phyloP scores from a whole-genome alignment of 345 rosid species.

The Sapria himalayana region DNA sequence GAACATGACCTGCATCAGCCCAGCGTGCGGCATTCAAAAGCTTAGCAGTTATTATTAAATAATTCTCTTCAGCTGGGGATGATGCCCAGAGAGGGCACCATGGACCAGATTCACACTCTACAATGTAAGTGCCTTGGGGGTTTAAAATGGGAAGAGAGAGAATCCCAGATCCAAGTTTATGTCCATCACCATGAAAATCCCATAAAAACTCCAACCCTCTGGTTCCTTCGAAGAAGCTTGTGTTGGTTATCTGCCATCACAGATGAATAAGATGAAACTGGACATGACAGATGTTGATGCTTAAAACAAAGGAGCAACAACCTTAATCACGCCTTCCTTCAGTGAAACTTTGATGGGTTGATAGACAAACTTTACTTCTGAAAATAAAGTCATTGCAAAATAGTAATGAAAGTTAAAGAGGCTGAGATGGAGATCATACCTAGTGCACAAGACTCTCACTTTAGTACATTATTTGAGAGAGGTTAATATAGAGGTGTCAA shows the following conservation, averaged over 20 bases:
- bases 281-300: slow-evolving; percentile 1
- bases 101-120: slow-evolving; percentile 60
- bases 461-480: too few species aligned
- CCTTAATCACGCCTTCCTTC: slow-evolving; percentile 32
- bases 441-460: too few species aligned
- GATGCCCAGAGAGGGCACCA: slow-evolving; percentile 63
- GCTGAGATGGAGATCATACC: too few species aligned
- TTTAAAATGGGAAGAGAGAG: slow-evolving; percentile 40
- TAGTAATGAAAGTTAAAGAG: slow-evolving; percentile 8
- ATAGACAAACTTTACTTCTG: slow-evolving; percentile 82
- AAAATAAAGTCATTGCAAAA: too few species aligned
- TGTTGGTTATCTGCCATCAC: slow-evolving; percentile 47
- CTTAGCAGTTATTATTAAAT: slow-evolving; percentile 37
- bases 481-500: too few species aligned
- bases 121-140: slow-evolving; percentile 43
- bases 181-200: slow-evolving; percentile 55
- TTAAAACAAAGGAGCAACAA: slow-evolving; percentile 10
- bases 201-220: slow-evolving; percentile 54
- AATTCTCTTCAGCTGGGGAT: slow-evolving; percentile 39
- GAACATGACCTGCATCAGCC: slow-evolving; percentile 61
- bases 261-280: slow-evolving; percentile 6
- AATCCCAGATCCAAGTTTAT: slow-evolving; percentile 45
- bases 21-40: slow-evolving; percentile 44
- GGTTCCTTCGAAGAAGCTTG: slow-evolving; percentile 45
- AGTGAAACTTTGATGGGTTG: slow-evolving; percentile 66